These are phyloP conservation scores for Lactarius psammicola DNA, from an alignment of 768 basidiomycete genomes.

Conservation along the genomic window DNA sequence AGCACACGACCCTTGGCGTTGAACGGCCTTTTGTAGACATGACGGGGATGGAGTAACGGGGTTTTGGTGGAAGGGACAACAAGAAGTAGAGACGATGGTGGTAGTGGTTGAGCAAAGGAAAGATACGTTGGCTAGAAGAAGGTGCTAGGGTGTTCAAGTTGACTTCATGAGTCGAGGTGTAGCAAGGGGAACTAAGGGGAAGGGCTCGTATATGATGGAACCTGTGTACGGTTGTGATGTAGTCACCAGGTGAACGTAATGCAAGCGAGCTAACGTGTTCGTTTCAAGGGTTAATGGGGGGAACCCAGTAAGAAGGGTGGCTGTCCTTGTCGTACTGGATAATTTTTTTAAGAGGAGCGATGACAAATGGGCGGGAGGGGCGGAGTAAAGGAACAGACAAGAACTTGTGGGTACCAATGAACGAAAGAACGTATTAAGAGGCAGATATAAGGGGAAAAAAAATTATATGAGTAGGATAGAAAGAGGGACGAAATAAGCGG, in stretches of 20 bases:
- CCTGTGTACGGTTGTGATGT: conserved; percentile 17
- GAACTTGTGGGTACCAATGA: not conserved
- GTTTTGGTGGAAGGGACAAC: conserved; percentile 8
- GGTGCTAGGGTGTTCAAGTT: conserved; percentile 21
- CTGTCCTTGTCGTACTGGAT: not conserved
- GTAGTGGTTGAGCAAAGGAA: conserved; percentile 1
- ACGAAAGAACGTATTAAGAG: not conserved
- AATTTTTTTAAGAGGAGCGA: not conserved
- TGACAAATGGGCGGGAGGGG: conserved; percentile 3
- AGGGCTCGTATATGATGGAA: conserved; percentile 13
- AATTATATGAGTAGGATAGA: conserved; percentile 4
- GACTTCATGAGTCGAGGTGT: conserved; percentile 28
- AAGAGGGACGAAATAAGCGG: not conserved
- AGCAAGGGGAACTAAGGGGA: conserved; percentile 5
- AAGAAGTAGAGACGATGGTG: not conserved
- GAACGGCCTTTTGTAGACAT: conserved; percentile 66
- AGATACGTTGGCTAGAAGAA: conserved; percentile 1
- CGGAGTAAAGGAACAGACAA: not conserved
- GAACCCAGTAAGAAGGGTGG: not conserved
- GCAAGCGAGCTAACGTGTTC: not conserved
- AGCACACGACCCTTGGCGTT: conserved; percentile 84
- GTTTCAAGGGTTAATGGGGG: not conserved
- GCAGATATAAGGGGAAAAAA: not conserved
- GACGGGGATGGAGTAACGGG: conserved; percentile 5
- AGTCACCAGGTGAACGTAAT: conserved; percentile 22